Percentiles rank a stretch among this genome's conserved stretches.
phyloP scores from a whole-genome alignment of 352 stramenopile species.

The Phytophthora podocarpi region DNA sequence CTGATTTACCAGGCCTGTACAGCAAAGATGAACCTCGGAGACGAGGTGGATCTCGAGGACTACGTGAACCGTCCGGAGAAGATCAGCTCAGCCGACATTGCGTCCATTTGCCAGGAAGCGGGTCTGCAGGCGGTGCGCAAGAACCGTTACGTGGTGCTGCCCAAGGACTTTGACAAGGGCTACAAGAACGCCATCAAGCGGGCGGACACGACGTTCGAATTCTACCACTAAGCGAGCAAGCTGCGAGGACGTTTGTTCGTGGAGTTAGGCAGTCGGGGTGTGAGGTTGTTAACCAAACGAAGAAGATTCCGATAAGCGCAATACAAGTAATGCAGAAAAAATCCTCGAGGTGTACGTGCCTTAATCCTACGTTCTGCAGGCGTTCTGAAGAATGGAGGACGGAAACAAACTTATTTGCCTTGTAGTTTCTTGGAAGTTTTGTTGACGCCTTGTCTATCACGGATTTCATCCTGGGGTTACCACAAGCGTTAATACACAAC shows the following conservation, averaged over 20 bases:
- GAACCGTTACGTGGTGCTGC: conserved; percentile 99
- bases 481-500: neutral
- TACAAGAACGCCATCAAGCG: conserved; percentile 99
- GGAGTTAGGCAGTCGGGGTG: neutral
- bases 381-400: neutral
- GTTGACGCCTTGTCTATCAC: conserved; percentile 9
- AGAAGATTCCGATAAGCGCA: neutral
- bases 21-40: conserved; percentile 99
- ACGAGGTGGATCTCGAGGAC: conserved; percentile 99
- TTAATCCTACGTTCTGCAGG: no score
- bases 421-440: conserved; percentile 9
- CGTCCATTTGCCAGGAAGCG: conserved; percentile 98
- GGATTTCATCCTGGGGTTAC: conserved; percentile 23
- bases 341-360: neutral
- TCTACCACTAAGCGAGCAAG: conserved; percentile 92
- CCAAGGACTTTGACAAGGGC: conserved; percentile 99
- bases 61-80: conserved; percentile 99
- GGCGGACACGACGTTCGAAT: conserved; percentile 98
- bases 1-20: conserved; percentile 99
- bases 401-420: conserved; percentile 5
- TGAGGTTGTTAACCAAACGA: no score
- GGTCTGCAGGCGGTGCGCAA: conserved; percentile 99
- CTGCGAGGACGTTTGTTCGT: neutral
- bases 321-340: neutral
- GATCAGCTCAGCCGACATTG: conserved; percentile 98